Base-by-base conservation (phyloP, 2,329 filamentous ascomycete species). In the Cadophora malorum region DNA sequence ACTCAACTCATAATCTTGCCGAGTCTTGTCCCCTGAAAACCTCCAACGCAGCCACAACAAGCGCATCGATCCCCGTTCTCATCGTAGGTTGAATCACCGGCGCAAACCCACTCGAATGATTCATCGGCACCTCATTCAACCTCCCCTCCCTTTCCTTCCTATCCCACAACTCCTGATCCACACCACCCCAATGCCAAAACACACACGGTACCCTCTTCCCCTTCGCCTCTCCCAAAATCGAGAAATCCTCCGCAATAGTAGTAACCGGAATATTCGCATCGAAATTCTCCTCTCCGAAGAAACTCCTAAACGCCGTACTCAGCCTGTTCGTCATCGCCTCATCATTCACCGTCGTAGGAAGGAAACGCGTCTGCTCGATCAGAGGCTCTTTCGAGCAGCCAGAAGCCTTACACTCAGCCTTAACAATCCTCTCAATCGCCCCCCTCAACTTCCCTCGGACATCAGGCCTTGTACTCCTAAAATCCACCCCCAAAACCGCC, bases 21-120 rank as follows among this genome's bases (percentile, higher is more conserved):
- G n/a, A n/a, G n/a, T n/a, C n/a, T n/a, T n/a, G n/a, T n/a, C n/a
- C 58, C 63, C 8, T 33, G 16, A 83, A 73, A 66, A 81, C 82
- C 1, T 79, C 83, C 78, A 87, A 78, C 4, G 84, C 84, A 25
- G 80, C 82, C 41, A 84, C 74, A 59, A 80, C 81, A 73, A 86
- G 77, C 1, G 83, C 83, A 76, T 86, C 82, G 2, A 83, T 77
- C 0, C 83, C 87, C 9, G 79, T 79, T 69, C 70, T 81, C 79
- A 90, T 75, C 0, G 87, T 90, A 16, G 86, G 86, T 74, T 85
- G 82, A n/a, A 90, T 80, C 0, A 81, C 83, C 5, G 86, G 87
- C 23, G 83, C 83, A 77, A 89, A 90, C 55, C 81, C 79, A 0
- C 84, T 81, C 65, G 82, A 84, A 73, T 90, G 87, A 71, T 89